Conservation (phyloP, 805 yeast genomes). For the Torulaspora maleeae region DNA sequence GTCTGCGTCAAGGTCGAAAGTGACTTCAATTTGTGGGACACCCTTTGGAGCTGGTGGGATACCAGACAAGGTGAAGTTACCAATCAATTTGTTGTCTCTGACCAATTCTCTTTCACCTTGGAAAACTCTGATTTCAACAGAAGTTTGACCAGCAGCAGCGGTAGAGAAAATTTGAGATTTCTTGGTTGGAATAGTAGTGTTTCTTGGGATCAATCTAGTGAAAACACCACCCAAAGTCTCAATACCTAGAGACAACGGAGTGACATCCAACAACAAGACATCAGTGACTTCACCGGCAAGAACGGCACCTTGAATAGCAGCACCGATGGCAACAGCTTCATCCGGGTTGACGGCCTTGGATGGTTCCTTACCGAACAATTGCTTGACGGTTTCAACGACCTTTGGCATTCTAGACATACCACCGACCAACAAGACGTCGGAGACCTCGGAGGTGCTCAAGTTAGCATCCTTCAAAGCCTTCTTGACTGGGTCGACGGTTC, state of each 20-base stretch:
- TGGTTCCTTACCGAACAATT: slow-evolving; percentile 76
- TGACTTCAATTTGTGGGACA: slow-evolving; percentile 77
- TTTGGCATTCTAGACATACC: slow-evolving; percentile 92
- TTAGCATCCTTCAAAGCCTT: slow-evolving; percentile 74
- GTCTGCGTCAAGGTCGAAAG: slow-evolving; percentile 95
- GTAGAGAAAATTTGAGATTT: slow-evolving; percentile 95
- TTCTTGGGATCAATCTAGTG: slow-evolving; percentile 81
- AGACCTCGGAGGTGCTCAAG: slow-evolving; percentile 59
- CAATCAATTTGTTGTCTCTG: slow-evolving; percentile 94
- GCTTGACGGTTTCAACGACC: slow-evolving; percentile 62
- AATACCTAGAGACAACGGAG: slow-evolving; percentile 86
- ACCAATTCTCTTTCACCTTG: slow-evolving; percentile 99
- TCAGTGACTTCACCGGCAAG: slow-evolving; percentile 92
- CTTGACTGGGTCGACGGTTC: slow-evolving; percentile 72
- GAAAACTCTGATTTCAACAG: slow-evolving; percentile 96
- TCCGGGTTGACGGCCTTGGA: slow-evolving; percentile 92
- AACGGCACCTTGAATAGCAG: slow-evolving; percentile 97
- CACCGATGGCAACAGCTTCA: slow-evolving; percentile 93
- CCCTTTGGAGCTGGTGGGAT: slow-evolving; percentile 85
- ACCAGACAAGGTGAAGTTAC: slow-evolving; percentile 93
- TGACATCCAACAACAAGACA: slow-evolving; percentile 81
- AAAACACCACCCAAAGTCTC: slow-evolving; percentile 98
- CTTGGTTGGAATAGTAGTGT: slow-evolving; percentile 96
- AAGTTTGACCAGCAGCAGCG: slow-evolving; percentile 94
- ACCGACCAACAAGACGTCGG: slow-evolving; percentile 75